Conservation (phyloP, 345 rosid species). For the Eucalyptus camaldulensis region DNA sequence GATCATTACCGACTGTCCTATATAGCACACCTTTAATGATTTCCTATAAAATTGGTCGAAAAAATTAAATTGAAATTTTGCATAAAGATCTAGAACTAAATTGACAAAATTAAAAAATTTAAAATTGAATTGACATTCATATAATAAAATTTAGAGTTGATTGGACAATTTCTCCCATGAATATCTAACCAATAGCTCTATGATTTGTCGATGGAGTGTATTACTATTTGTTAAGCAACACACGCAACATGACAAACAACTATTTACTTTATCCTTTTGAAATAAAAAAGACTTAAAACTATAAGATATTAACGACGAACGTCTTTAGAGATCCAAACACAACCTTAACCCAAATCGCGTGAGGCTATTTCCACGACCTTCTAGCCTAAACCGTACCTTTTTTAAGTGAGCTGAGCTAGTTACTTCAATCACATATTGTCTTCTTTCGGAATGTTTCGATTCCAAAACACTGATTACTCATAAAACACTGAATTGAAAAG, state of each 20-base stretch:
- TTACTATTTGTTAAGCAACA: background rate
- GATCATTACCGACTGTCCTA: background rate
- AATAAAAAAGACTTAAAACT: background rate
- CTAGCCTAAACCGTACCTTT: background rate
- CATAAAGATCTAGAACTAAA: fast-evolving
- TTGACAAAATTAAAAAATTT: background rate
- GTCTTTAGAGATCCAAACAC: background rate
- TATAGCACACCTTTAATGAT: background rate
- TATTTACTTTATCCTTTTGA: background rate
- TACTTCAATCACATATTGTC: background rate
- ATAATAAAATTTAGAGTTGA: background rate
- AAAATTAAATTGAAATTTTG: background rate
- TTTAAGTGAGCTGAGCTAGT: background rate
- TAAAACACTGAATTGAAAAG: background rate
- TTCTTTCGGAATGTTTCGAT: background rate
- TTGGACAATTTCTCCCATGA: background rate
- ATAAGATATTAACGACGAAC: background rate
- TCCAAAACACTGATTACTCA: background rate
- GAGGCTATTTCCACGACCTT: background rate
- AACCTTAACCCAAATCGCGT: background rate
- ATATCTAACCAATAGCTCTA: background rate
- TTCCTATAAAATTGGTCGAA: background rate
- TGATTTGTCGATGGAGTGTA: background rate
- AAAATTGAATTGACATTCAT: background rate
- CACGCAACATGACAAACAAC: background rate